Base-by-base conservation (phyloP, 2,329 filamentous ascomycete genomes). In the Aspergillus tamarii region DNA sequence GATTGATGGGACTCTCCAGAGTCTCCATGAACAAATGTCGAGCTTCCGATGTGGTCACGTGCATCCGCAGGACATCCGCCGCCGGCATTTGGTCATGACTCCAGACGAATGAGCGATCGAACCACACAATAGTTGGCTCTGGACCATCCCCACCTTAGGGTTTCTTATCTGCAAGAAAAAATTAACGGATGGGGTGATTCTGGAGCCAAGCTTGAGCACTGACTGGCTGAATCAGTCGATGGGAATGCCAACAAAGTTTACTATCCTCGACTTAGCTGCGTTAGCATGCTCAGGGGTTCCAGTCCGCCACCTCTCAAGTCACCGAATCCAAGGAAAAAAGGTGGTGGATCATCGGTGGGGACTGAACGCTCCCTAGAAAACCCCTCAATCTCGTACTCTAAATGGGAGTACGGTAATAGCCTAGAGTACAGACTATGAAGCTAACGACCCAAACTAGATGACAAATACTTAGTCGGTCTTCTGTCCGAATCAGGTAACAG, bases 311-410 rank as follows among this genome's bases (percentile, higher is more conserved):
- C 36, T 36, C 21, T 16, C 48, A 39, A 53, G 52, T 55, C 52
- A 55, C 52, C n/a, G 52, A 55, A 32, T 39, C 30, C 34, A 55
- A 28, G 34, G 41, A 55, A 55, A 48, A 55, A 55, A 55, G 52
- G 52, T 36, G 30, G 52, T 55, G 52, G 52, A 55, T 55, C n/a
- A 39, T 21, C 52, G 30, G 52, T 55, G 52, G 52, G 52, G 30
- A 36, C 52, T 39, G 52, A 55, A 39, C 32, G 32, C 52, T 55
- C 52, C 52, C 52, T 55, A 1, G 30, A 36, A 55, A 55, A n/a
- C 34, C 52, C 52, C 52, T 55, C 52, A 55, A 55, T 55, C 52
- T 55, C 32, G 34, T 55, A 55, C 52, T 55, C 52, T 55, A 36
- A 36, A 39, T 39, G 8, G 5, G 39, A 41, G 39, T 19, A 41